Evolutionary conservation across 225 moss, liverwort and hornwort genomes (phyloP).

Genomic region (Pseudisothecium myosuroides): DNA sequence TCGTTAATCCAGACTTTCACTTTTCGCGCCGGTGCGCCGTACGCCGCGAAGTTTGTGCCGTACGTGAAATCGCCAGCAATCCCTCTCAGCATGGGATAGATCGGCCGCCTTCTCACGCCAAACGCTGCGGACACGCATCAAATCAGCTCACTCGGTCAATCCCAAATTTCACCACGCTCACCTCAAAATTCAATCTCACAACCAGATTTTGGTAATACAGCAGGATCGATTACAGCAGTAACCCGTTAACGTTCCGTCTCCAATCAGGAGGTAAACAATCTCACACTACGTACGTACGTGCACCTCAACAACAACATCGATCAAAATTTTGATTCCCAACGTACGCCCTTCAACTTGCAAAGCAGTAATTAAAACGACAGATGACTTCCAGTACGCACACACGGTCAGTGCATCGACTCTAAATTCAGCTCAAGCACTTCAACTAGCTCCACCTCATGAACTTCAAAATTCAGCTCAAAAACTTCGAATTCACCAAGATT

Average conservation of each 20-base stretch:
- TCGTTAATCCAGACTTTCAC: slow-evolving; percentile 2
- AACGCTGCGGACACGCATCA: slow-evolving; percentile 1
- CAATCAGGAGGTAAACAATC: background rate
- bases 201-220: background rate
- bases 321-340: background rate
- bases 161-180: background rate
- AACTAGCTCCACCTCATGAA: background rate
- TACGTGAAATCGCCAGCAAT: background rate
- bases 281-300: too few species aligned
- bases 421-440: background rate
- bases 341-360: background rate
- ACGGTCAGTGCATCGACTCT: background rate
- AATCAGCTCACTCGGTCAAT: background rate
- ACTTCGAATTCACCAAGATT: too few species aligned
- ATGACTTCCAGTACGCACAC: background rate
- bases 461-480: background rate
- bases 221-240: background rate
- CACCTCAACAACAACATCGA: background rate
- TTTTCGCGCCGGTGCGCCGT: slow-evolving; percentile 16
- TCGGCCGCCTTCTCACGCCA: slow-evolving; percentile 28
- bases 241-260: background rate
- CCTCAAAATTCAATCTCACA: background rate
- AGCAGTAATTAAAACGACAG: background rate
- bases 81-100: slow-evolving; percentile 21
- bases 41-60: slow-evolving; percentile 32